Evolutionary conservation across 345 rosid species (phyloP).

Genomic region (Sonneratia alba): DNA sequence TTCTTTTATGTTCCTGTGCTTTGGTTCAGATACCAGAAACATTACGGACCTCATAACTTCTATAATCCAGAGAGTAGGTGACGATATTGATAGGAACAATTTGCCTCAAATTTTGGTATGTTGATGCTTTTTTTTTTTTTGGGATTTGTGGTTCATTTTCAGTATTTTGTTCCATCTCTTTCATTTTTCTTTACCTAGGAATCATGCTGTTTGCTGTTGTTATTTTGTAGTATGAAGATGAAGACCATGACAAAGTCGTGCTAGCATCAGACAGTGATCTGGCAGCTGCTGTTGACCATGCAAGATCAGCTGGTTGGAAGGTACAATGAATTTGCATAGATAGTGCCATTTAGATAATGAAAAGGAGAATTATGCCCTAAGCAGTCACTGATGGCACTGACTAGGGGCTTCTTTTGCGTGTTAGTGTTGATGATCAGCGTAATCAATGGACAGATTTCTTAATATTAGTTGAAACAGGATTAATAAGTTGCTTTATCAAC

Average conservation of each 20-base stretch:
- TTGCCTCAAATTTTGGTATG: conserved; percentile 82
- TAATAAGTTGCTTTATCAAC: background rate
- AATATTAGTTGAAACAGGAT: background rate
- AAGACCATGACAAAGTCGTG: conserved; percentile 86
- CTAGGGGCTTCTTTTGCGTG: background rate
- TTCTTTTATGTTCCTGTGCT: conserved; percentile 8
- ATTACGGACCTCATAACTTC: conserved; percentile 73
- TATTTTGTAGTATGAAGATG: conserved; percentile 78
- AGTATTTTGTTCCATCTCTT: background rate
- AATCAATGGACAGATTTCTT: background rate
- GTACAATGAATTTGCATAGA: conserved; percentile 20
- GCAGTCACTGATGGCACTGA: background rate
- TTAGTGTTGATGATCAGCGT: background rate
- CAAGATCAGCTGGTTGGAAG: conserved; percentile 84
- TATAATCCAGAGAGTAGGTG: conserved; percentile 81
- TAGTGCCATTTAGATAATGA: background rate
- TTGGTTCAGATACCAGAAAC: conserved; percentile 48
- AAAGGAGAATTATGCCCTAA: background rate
- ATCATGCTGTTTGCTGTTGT: conserved; percentile 10
- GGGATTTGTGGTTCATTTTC: background rate
- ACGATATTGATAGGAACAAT: conserved; percentile 66
- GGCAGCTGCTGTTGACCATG: conserved; percentile 82
- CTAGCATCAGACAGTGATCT: conserved; percentile 83
- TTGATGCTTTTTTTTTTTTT: conserved; percentile 5
- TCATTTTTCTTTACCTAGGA: background rate